A percentile compares a stretch with the other conserved stretches of the same genome.
Conservation (phyloP, 768 basidiomycete genomes). For the Russula virescens region DNA sequence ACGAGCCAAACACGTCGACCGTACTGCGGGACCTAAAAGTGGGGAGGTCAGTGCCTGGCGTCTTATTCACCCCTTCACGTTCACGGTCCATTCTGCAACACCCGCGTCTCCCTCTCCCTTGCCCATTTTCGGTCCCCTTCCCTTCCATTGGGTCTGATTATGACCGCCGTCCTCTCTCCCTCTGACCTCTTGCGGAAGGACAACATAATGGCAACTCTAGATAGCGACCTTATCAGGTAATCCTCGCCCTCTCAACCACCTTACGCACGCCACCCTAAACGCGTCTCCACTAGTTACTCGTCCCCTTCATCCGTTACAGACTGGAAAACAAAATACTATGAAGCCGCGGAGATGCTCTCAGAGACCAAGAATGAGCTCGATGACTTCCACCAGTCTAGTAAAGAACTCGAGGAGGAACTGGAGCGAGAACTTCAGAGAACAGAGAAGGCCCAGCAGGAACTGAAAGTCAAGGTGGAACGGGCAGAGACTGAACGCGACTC, state of each 20-base stretch:
- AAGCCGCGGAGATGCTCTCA: conserved; percentile 76
- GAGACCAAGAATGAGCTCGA: conserved; percentile 83
- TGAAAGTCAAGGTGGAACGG: conserved; percentile 62
- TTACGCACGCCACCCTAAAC: conserved; percentile 6
- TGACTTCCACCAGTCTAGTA: conserved; percentile 82
- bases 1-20: conserved; percentile 20
- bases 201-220: conserved; percentile 50
- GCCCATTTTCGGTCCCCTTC: not conserved
- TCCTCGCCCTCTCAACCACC: conserved; percentile 19
- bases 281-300: conserved; percentile 42
- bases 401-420: conserved; percentile 89
- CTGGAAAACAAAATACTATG: conserved; percentile 76
- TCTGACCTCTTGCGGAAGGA: conserved; percentile 56
- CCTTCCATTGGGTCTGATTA: conserved; percentile 28
- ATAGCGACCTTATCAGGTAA: conserved; percentile 62
- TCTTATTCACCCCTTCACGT: no score
- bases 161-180: conserved; percentile 63
- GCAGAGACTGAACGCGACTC: conserved; percentile 77
- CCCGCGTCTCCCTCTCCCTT: conserved; percentile 10
- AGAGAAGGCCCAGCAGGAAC: conserved; percentile 78
- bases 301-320: conserved; percentile 44
- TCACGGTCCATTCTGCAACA: conserved; percentile 13
- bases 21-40: not conserved
- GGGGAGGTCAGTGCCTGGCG: no score
- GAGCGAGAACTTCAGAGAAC: conserved; percentile 86